Evolutionary conservation across 495 filamentous ascomycete genomes (phyloP).

Genomic region (Tuber brumale): DNA sequence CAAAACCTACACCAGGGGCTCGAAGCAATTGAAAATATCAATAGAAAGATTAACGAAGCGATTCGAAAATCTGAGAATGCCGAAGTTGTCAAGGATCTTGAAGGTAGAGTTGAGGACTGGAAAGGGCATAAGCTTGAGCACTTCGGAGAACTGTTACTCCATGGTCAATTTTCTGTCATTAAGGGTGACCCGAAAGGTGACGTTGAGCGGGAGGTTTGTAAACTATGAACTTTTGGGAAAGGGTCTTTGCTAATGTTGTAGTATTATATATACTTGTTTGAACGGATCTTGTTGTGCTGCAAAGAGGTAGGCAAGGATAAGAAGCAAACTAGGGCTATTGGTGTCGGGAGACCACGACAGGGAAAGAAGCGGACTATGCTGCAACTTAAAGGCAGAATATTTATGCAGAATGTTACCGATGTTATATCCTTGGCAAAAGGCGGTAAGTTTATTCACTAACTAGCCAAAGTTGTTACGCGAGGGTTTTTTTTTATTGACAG

Average conservation of each 20-base stretch:
- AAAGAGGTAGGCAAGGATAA: conserved; percentile 89
- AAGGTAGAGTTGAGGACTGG: conserved; percentile 89
- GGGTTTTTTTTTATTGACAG: not conserved
- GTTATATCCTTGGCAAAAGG: conserved; percentile 74
- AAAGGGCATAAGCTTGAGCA: conserved; percentile 83
- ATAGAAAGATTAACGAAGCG: conserved; percentile 79
- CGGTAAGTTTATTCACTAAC: conserved; percentile 51
- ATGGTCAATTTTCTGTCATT: conserved; percentile 88
- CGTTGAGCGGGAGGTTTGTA: conserved; percentile 73
- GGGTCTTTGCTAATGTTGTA: conserved; percentile 44
- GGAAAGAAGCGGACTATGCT: conserved; percentile 71
- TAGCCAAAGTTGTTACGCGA: not conserved
- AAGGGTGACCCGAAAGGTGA: conserved; percentile 75
- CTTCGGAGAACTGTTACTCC: conserved; percentile 81
- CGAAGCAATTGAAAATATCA: conserved; percentile 66
- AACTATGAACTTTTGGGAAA: conserved; percentile 16
- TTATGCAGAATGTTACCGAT: conserved; percentile 98
- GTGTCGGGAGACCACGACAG: conserved; percentile 60
- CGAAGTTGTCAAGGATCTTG: conserved; percentile 73
- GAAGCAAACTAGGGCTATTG: conserved; percentile 59
- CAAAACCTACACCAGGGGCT: conserved; percentile 62
- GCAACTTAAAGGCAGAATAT: conserved; percentile 92
- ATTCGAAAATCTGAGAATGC: conserved; percentile 77
- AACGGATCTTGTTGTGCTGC: conserved; percentile 92
- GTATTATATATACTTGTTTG: conserved; percentile 97